Percentiles rank a stretch among this genome's conserved stretches.
phyloP scores from a whole-genome alignment of 495 filamentous ascomycete genomes.

The Apiosordaria backusii region DNA sequence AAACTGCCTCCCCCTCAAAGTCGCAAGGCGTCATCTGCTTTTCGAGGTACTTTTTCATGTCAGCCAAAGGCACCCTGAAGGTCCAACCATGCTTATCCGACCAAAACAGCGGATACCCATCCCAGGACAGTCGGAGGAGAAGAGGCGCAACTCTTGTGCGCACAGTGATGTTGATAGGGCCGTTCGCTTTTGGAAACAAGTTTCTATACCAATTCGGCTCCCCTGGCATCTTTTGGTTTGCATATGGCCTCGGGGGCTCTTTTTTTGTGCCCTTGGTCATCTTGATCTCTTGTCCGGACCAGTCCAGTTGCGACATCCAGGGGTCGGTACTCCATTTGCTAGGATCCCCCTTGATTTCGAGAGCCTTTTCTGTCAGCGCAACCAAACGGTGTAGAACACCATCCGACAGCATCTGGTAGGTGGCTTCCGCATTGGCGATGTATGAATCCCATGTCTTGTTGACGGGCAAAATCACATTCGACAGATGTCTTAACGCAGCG shows the following conservation, averaged over 20 bases:
- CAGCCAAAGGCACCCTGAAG: conserved; percentile 67
- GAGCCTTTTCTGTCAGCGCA: conserved; percentile 68
- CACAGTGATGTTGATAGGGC: conserved; percentile 72
- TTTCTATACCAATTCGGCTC: conserved; percentile 97
- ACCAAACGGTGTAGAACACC: conserved; percentile 71
- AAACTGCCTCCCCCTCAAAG: conserved; percentile 68
- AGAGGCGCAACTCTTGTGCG: conserved; percentile 85
- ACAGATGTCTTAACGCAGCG: conserved; percentile 85
- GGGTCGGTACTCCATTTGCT: conserved; percentile 70
- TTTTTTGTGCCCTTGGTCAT: conserved; percentile 92
- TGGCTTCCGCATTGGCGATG: conserved; percentile 73
- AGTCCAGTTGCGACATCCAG: conserved; percentile 92
- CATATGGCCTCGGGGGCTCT: conserved; percentile 67
- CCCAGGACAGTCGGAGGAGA: conserved; percentile 81
- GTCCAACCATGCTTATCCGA: conserved; percentile 91
- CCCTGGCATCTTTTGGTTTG: conserved; percentile 86
- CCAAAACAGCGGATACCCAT: conserved; percentile 85
- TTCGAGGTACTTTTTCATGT: conserved; percentile 61
- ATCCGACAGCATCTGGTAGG: conserved; percentile 71
- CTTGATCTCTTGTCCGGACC: conserved; percentile 85
- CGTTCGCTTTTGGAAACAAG: conserved; percentile 63
- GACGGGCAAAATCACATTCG: conserved; percentile 87
- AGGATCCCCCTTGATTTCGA: conserved; percentile 65
- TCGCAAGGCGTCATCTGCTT: conserved; percentile 70
- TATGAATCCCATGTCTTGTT: conserved; percentile 84